These are phyloP conservation scores for Penicillium riverlandense DNA, from an alignment of 495 filamentous ascomycete genomes.

Conservation along the genomic window DNA sequence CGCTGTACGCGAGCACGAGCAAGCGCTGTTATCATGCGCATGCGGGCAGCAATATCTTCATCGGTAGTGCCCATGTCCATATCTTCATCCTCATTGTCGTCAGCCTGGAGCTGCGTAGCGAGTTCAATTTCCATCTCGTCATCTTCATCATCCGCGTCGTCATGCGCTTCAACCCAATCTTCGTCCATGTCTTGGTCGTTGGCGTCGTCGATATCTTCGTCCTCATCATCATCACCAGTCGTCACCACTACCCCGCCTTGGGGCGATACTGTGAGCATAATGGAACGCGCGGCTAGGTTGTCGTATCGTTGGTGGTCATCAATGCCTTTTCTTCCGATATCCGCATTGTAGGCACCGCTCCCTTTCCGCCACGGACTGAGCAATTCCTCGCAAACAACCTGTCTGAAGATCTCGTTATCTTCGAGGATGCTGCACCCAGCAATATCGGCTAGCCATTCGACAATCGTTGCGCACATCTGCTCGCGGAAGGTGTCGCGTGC, in stretches of 20 bases:
- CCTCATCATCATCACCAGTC: slow-evolving; percentile 32
- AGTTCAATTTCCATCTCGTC: slow-evolving; percentile 19
- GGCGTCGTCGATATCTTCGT: slow-evolving; percentile 42
- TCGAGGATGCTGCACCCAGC: slow-evolving; percentile 78
- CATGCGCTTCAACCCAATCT: slow-evolving; percentile 35
- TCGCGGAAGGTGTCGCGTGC: slow-evolving; percentile 91
- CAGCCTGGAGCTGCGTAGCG: slow-evolving; percentile 14
- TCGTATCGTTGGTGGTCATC: slow-evolving; percentile 72
- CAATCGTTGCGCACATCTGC: slow-evolving; percentile 96
- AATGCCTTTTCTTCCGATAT: slow-evolving; percentile 78
- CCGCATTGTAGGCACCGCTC: slow-evolving; percentile 74
- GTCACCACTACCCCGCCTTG: slow-evolving; percentile 34
- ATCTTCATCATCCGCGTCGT: slow-evolving; percentile 42
- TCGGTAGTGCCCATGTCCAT: slow-evolving; percentile 47
- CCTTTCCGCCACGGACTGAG: slow-evolving; percentile 80
- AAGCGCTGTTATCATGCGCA: slow-evolving; percentile 52
- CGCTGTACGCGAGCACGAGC: slow-evolving; percentile 4
- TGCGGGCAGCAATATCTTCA: slow-evolving; percentile 58
- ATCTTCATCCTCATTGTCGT: slow-evolving; percentile 29
- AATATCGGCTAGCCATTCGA: slow-evolving; percentile 94
- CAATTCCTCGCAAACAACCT: slow-evolving; percentile 82
- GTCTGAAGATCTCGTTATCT: slow-evolving; percentile 72
- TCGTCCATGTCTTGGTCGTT: slow-evolving; percentile 41
- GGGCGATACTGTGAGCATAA: slow-evolving; percentile 31
- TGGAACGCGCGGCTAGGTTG: slow-evolving; percentile 21